A percentile compares a stretch with the other conserved stretches of the same genome.
These are phyloP conservation scores for Arthrobotrys sinensis DNA, from an alignment of 2,329 filamentous ascomycete genomes.

Conservation along the genomic window DNA sequence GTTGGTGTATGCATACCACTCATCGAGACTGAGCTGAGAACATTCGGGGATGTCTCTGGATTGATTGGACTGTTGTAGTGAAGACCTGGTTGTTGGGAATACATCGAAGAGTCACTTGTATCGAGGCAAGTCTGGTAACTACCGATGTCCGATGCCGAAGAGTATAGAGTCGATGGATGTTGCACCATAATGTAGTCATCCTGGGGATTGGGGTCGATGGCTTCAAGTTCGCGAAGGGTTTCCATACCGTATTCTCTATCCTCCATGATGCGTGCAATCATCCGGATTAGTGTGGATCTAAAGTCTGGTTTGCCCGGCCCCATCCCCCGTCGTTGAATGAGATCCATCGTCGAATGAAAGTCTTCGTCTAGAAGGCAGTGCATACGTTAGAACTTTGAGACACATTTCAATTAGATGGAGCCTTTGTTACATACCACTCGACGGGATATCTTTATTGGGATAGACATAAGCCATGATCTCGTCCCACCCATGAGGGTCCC, in stretches of 20 bases:
- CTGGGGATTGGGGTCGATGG: background rate
- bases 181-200: background rate
- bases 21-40: background rate
- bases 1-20: background rate
- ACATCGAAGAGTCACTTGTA: background rate
- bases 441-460: constrained; percentile 34
- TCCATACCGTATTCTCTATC: background rate
- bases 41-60: background rate
- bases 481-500: constrained; percentile 49
- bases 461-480: constrained; percentile 41
- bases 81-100: background rate
- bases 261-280: constrained; percentile 5
- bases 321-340: constrained; percentile 18
- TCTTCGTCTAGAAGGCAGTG: constrained; percentile 39
- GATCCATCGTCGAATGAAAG: constrained; percentile 32
- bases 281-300: constrained; percentile 34
- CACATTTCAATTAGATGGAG: background rate
- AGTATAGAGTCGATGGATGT: background rate
- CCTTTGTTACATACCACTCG: constrained; percentile 34
- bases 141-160: background rate
- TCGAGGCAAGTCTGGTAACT: background rate
- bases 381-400: background rate
- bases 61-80: background rate
- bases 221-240: constrained; percentile 21
- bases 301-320: constrained; percentile 49